These are phyloP conservation scores for Camelina sativa DNA, from an alignment of 345 rosid genomes.

Conservation along the genomic window DNA sequence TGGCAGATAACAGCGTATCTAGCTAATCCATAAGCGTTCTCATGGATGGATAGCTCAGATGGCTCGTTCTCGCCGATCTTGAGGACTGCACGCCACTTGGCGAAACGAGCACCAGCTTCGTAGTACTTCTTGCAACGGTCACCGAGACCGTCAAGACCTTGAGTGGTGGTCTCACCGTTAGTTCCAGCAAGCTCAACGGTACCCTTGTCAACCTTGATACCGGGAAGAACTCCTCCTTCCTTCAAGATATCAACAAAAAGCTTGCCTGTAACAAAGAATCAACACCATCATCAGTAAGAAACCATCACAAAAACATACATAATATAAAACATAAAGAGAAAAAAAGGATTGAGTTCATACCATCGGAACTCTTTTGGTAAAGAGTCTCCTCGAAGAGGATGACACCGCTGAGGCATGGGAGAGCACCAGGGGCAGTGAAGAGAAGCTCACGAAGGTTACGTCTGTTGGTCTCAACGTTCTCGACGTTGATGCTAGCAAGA, in stretches of 20 bases:
- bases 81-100: conserved; percentile 97
- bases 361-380: conserved; percentile 79
- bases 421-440: conserved; percentile 85
- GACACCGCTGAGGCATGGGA: conserved; percentile 79
- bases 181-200: conserved; percentile 93
- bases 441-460: conserved; percentile 90
- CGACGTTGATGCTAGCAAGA: conserved; percentile 88
- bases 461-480: conserved; percentile 86
- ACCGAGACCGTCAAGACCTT: conserved; percentile 92
- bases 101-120: conserved; percentile 65
- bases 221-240: conserved; percentile 93
- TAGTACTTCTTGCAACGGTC: conserved; percentile 54
- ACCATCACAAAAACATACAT: background rate
- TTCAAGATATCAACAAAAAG: conserved; percentile 81
- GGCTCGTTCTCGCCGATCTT: conserved; percentile 92
- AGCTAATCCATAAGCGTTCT: conserved; percentile 48
- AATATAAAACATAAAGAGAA: background rate
- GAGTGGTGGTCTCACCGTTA: conserved; percentile 93
- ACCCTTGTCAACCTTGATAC: conserved; percentile 98
- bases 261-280: conserved; percentile 58
- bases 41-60: conserved; percentile 71
- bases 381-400: conserved; percentile 90
- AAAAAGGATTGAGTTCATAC: conserved; percentile 32
- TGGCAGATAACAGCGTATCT: conserved; percentile 94
- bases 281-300: background rate